These are phyloP conservation scores for Cutaneotrichosporon sp. DNA, from an alignment of 1,284 basidiomycete species.

Conservation along the genomic window DNA sequence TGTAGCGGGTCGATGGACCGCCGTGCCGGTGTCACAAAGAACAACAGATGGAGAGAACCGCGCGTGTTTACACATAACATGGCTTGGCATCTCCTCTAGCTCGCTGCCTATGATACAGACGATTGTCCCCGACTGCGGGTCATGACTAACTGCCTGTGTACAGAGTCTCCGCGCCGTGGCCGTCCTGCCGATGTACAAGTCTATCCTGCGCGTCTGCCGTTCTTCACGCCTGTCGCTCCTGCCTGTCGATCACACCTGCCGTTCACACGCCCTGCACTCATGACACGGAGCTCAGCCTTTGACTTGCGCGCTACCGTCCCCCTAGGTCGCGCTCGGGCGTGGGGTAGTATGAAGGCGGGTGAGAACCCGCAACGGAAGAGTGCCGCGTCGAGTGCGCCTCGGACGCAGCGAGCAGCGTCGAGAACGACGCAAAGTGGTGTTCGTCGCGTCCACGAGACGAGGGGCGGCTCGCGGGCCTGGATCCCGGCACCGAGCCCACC, in stretches of 20 bases:
- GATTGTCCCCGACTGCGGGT: background rate
- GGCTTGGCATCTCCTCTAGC: background rate
- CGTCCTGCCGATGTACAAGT: background rate
- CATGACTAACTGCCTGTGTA: background rate
- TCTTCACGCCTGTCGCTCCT: too few relatives aligned
- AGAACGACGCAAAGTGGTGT: conserved; percentile 6
- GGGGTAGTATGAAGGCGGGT: background rate
- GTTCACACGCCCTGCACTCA: too few relatives aligned
- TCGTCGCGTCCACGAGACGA: background rate
- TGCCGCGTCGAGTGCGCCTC: conserved; percentile 8
- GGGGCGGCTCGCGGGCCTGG: conserved; percentile 1
- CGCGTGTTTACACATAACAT: background rate
- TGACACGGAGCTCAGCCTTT: too few relatives aligned
- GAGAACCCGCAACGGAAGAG: background rate
- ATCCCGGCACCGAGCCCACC: background rate
- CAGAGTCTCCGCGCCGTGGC: background rate
- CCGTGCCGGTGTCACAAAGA: too few relatives aligned
- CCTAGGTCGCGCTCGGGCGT: conserved; percentile 3
- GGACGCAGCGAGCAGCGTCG: conserved; percentile 12
- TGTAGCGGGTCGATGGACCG: too few relatives aligned
- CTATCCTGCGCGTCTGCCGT: background rate
- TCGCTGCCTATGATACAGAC: background rate
- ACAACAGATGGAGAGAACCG: too few relatives aligned
- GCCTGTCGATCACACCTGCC: too few relatives aligned
- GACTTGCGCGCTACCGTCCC: too few relatives aligned